These are phyloP conservation scores for Nicotiana rustica DNA, from an alignment of 305 asterid genomes.

Conservation along the genomic window DNA sequence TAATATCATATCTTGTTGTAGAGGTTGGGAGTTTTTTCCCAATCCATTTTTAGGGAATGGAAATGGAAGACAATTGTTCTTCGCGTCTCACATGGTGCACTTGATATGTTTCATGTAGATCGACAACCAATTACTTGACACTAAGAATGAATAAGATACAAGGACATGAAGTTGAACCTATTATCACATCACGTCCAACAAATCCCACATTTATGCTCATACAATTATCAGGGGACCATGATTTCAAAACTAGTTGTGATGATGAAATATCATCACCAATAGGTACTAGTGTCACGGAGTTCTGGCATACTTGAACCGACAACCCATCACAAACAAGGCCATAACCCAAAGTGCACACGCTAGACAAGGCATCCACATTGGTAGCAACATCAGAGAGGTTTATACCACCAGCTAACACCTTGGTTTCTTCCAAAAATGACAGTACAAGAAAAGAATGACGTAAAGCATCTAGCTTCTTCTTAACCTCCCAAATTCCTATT, in stretches of 20 bases:
- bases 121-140: slow-evolving; percentile 49
- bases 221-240: slow-evolving; percentile 66
- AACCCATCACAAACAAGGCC: slow-evolving; percentile 57
- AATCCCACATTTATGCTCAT: slow-evolving; percentile 81
- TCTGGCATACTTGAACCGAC: slow-evolving; percentile 75
- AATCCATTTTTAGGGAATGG: slow-evolving; percentile 63
- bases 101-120: slow-evolving; percentile 63
- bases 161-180: slow-evolving; percentile 81
- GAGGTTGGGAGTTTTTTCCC: slow-evolving; percentile 38
- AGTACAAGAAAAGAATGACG: slow-evolving; percentile 83
- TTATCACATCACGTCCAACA: slow-evolving; percentile 76
- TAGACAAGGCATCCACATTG: slow-evolving; percentile 73
- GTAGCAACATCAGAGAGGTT: slow-evolving; percentile 88
- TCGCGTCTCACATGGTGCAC: slow-evolving; percentile 70
- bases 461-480: slow-evolving; percentile 65
- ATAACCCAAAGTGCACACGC: slow-evolving; percentile 40
- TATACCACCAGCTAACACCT: slow-evolving; percentile 91
- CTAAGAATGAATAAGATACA: slow-evolving; percentile 77
- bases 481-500: slow-evolving; percentile 86
- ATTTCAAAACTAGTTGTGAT: slow-evolving; percentile 60
- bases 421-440: slow-evolving; percentile 89
- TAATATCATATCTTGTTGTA: slow-evolving; percentile 41
- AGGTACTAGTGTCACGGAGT: slow-evolving; percentile 76
- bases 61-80: slow-evolving; percentile 84
- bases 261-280: slow-evolving; percentile 57